Evolutionary conservation across 2,329 filamentous ascomycete genomes (phyloP).

Genomic region (Aspergillus pseudotamarii): DNA sequence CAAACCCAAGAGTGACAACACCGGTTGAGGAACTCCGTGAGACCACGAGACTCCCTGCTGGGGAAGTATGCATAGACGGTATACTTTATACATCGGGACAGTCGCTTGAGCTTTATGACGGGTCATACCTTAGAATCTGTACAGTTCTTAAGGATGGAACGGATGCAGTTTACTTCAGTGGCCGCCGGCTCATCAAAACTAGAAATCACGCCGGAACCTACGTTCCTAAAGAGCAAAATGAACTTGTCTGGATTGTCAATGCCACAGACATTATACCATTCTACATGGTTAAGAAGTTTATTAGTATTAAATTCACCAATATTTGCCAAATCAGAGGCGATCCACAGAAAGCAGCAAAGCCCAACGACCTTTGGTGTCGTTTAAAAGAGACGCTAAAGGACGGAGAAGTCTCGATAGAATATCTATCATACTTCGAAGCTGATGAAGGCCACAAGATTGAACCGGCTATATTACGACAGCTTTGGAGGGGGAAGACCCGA

Average conservation of each 20-base stretch:
- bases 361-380: constrained; percentile 35
- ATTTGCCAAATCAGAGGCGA: constrained; percentile 28
- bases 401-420: constrained; percentile 32
- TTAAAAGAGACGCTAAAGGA: constrained; percentile 30
- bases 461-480: constrained; percentile 25
- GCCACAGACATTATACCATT: constrained; percentile 48
- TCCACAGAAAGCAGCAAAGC: constrained; percentile 31
- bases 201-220: constrained; percentile 33
- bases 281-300: constrained; percentile 40
- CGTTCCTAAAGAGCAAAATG: constrained; percentile 44
- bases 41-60: constrained; percentile 9
- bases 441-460: constrained; percentile 25
- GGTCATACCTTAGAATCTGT: constrained; percentile 45
- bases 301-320: constrained; percentile 60
- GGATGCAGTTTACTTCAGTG: constrained; percentile 37
- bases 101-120: constrained; percentile 42
- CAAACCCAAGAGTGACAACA: background rate
- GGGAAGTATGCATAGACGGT: constrained; percentile 22
- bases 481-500: constrained; percentile 37
- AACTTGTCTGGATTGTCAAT: constrained; percentile 48
- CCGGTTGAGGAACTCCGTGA: background rate
- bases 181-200: constrained; percentile 39
- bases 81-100: constrained; percentile 31
- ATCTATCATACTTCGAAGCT: constrained; percentile 33
- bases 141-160: constrained; percentile 34